These are phyloP conservation scores for Fusarium decemcellulare DNA, from an alignment of 2,329 filamentous ascomycete species.

Conservation along the genomic window DNA sequence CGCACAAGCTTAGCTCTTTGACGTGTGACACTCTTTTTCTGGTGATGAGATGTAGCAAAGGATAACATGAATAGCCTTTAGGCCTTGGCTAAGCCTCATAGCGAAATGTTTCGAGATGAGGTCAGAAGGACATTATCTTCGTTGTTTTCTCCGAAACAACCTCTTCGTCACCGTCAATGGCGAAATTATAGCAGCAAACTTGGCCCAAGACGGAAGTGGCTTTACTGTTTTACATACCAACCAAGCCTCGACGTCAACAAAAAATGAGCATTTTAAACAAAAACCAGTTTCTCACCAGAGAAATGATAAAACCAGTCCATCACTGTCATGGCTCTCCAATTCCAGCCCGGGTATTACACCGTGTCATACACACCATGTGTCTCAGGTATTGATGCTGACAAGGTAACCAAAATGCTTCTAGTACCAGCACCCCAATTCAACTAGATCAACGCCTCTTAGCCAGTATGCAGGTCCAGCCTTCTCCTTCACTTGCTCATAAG, in stretches of 20 bases:
- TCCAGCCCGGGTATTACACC: conserved; percentile 25
- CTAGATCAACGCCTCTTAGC: conserved; percentile 7
- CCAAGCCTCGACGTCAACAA: conserved; percentile 12
- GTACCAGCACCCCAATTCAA: conserved; percentile 17
- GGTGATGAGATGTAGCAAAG: neutral
- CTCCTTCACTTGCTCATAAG: neutral
- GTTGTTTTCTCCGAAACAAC: too few relatives aligned
- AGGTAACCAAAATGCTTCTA: conserved; percentile 34
- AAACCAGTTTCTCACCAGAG: conserved; percentile 14
- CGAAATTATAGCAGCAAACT: conserved; percentile 8
- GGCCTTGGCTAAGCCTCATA: too few relatives aligned
- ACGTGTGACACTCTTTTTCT: neutral
- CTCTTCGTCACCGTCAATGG: neutral
- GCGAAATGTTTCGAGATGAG: too few relatives aligned
- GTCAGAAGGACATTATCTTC: too few relatives aligned
- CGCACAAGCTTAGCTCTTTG: conserved; percentile 17
- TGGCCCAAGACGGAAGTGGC: conserved; percentile 30
- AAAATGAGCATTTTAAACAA: neutral
- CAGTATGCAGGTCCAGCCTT: neutral
- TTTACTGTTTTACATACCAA: conserved; percentile 10
- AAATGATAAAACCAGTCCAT: conserved; percentile 9
- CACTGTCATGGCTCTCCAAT: conserved; percentile 24
- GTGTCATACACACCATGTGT: conserved; percentile 2
- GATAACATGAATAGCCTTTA: too few relatives aligned
- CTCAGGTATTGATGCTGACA: conserved; percentile 22